Percentiles rank a stretch among this genome's conserved stretches.
phyloP scores from a whole-genome alignment of 495 filamentous ascomycete species.

The Penicillium macrosclerotiorum region DNA sequence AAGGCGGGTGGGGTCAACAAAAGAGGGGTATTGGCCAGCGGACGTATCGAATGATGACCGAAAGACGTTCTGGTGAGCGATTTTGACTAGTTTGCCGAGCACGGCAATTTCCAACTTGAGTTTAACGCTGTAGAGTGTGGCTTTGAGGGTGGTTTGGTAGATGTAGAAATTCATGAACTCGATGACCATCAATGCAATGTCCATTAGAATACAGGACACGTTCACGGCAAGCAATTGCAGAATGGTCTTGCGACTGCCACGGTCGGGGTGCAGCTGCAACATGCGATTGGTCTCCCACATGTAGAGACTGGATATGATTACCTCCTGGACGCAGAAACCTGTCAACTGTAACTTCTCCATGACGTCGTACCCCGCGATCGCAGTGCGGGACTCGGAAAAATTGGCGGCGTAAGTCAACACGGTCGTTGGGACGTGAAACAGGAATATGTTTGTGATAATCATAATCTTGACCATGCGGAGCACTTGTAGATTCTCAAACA shows the following conservation, averaged over 20 bases:
- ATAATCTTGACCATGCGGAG: constrained; percentile 30
- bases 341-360: constrained; percentile 32
- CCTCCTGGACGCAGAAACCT: constrained; percentile 30
- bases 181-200: constrained; percentile 30
- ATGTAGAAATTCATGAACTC: constrained; percentile 33
- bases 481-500: constrained; percentile 25
- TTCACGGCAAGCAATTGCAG: constrained; percentile 30
- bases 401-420: constrained; percentile 31
- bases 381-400: constrained; percentile 12
- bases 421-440: constrained; percentile 36
- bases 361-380: constrained; percentile 24
- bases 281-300: constrained; percentile 33
- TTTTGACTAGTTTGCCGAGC: constrained; percentile 28
- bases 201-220: constrained; percentile 30
- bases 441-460: constrained; percentile 35
- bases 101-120: constrained; percentile 31
- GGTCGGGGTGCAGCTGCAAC: constrained; percentile 24
- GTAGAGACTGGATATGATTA: constrained; percentile 29
- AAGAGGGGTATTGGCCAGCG: constrained; percentile 22
- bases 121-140: constrained; percentile 29
- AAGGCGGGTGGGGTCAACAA: constrained; percentile 23
- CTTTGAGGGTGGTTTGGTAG: constrained; percentile 31
- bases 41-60: constrained; percentile 12
- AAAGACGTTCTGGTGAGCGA: constrained; percentile 29
- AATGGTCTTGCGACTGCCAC: constrained; percentile 25